A percentile compares a stretch with the other conserved stretches of the same genome.
phyloP scores from a whole-genome alignment of 345 rosid species.

The Pistacia vera region DNA sequence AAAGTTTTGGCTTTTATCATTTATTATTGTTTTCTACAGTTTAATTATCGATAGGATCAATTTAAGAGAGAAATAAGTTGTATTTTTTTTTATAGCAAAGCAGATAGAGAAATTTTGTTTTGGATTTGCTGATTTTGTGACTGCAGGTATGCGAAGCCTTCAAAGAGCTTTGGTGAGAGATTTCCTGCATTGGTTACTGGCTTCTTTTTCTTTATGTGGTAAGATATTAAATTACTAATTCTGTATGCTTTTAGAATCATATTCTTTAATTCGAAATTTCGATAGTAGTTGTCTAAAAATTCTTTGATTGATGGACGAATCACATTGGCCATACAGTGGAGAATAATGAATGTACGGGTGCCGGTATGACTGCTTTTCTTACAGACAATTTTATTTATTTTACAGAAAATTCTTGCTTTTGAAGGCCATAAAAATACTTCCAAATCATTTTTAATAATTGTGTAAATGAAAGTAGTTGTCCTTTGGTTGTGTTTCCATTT shows the following conservation, averaged over 20 bases:
- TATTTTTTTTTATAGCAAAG: background rate
- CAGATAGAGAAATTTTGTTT: no score
- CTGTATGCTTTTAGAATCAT: no score
- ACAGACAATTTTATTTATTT: background rate
- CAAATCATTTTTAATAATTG: no score
- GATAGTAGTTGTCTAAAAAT: no score
- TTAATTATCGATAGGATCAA: background rate
- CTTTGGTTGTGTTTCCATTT: background rate
- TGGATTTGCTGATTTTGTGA: background rate
- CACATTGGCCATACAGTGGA: no score
- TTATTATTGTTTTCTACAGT: background rate
- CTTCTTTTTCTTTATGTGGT: constrained; percentile 61
- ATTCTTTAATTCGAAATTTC: no score
- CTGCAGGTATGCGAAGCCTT: constrained; percentile 43
- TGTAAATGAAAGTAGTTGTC: background rate
- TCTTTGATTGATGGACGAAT: no score
- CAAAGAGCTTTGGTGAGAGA: constrained; percentile 49
- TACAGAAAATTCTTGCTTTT: background rate
- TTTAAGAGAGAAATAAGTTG: background rate
- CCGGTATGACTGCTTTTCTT: background rate
- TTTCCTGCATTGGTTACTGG: constrained; percentile 55
- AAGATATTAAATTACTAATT: background rate
- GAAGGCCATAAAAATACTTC: background rate
- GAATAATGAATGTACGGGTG: background rate
- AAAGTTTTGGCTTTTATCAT: background rate